Evolutionary conservation across 331 rosid species (phyloP), one percentile per base, ranked within the genome.

Genomic region (Prunus yedoensis): DNA sequence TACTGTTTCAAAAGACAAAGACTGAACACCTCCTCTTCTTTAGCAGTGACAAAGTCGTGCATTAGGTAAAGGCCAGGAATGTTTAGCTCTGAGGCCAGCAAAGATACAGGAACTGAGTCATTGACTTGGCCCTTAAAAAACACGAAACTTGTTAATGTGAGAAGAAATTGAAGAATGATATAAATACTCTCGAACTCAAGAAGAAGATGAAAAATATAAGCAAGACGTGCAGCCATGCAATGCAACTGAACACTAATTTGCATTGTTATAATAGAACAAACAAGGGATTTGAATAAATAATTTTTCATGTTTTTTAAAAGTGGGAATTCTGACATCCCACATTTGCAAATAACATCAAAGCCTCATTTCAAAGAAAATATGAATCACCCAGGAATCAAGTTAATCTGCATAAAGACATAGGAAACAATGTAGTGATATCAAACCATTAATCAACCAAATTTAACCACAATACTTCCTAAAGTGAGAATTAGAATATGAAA

Each of bases 21-120:
- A 51, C 2, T 8, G 1, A 21, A 32, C 21, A 91, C 96, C 98
- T 90, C 85, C 89, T 91, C 96, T 85, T 94, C 93, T 76, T 82
- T 67, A 30, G 81, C 74, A 57, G 46, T 87, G 72, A 94, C 74
- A 75, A 94, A 94, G 75, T 94, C 96, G 13, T 86, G 95, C 79
- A 90, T 77, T 38, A 94, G 85, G 89, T 81, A 87, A 76, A 94
- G 75, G 17, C 98, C 98, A 8, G 97, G 90, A 82, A 94, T 88
- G 77, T 79, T 82, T 80, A 94, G 62, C 73, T 94, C 98, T 13
- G 89, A 85, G 20, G 88, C 96, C 64, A 81, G 70, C 76, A 86
- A 64, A 73, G 93, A 90, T 16, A 90, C 96, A 20, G 91, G 83
- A 81, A 88, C 80, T 71, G 82, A 60, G 70, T 91, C 89, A 83